Evolutionary conservation across 2,329 filamentous ascomycete species (phyloP).

Genomic region (Berkeleyomyces rouxiae): DNA sequence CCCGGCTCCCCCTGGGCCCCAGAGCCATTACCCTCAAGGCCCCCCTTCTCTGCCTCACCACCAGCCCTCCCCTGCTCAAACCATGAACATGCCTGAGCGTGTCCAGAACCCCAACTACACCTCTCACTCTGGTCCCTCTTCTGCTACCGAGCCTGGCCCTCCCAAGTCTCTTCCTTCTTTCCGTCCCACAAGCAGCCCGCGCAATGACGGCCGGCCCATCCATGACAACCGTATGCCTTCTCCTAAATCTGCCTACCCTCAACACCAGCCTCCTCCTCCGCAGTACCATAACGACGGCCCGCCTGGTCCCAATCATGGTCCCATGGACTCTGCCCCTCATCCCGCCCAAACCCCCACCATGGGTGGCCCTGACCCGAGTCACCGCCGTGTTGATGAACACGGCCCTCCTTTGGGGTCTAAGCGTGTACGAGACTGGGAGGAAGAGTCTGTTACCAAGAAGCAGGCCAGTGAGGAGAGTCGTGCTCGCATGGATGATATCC

Average conservation of each 20-base stretch:
- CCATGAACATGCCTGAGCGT: slow-evolving; percentile 24
- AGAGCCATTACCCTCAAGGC: slow-evolving; percentile 24
- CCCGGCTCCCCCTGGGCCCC: slow-evolving; percentile 34
- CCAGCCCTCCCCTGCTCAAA: slow-evolving; percentile 23
- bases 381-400: slow-evolving; percentile 48
- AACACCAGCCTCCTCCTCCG: slow-evolving; percentile 41
- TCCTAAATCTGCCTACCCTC: slow-evolving; percentile 72
- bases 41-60: slow-evolving; percentile 17
- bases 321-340: slow-evolving; percentile 48
- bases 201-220: slow-evolving; percentile 67
- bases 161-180: slow-evolving; percentile 40
- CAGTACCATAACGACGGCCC: slow-evolving; percentile 49
- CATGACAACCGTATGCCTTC: slow-evolving; percentile 79
- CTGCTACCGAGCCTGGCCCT: slow-evolving; percentile 11
- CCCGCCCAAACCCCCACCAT: slow-evolving; percentile 24
- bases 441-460: slow-evolving; percentile 66
- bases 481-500: slow-evolving; percentile 70
- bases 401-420: slow-evolving; percentile 68
- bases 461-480: slow-evolving; percentile 75
- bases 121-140: slow-evolving; percentile 25
- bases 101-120: slow-evolving; percentile 45
- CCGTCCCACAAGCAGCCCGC: slow-evolving; percentile 54
- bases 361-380: slow-evolving; percentile 46
- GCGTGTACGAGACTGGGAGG: slow-evolving; percentile 83
- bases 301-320: slow-evolving; percentile 26